Conservation (phyloP, 2,329 filamentous ascomycete genomes). For the Arachnomyces sp. region DNA sequence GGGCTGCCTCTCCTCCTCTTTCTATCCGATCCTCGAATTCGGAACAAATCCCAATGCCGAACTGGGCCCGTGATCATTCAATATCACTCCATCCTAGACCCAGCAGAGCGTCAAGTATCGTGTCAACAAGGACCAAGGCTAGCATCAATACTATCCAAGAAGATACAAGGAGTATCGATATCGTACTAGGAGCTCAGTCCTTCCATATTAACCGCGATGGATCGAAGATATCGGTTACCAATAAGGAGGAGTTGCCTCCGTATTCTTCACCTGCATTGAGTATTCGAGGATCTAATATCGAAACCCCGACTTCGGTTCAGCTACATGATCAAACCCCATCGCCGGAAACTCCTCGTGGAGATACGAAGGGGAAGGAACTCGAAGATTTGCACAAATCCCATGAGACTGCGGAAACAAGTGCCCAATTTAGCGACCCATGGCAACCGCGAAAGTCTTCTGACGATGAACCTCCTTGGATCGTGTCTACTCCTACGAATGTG, state of each 20-base stretch:
- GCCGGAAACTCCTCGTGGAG: neutral
- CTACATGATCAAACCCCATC: neutral
- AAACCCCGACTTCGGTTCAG: too few species aligned
- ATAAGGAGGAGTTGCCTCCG: constrained; percentile 12
- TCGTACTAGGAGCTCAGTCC: constrained; percentile 19
- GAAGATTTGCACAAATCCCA: too few species aligned
- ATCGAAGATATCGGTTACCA: constrained; percentile 18
- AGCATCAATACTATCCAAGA: constrained; percentile 21
- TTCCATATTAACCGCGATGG: constrained; percentile 27
- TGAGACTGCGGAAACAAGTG: too few species aligned
- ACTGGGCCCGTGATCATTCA: neutral
- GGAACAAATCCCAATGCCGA: constrained; percentile 4
- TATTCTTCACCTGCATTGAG: constrained; percentile 10
- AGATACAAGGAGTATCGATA: constrained; percentile 21
- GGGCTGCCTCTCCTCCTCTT: too few species aligned
- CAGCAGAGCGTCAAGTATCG: constrained; percentile 23
- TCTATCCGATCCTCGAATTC: neutral
- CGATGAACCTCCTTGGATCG: too few species aligned
- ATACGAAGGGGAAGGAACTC: too few species aligned
- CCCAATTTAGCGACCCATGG: too few species aligned
- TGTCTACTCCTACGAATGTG: too few species aligned
- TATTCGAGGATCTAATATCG: neutral
- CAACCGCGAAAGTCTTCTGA: too few species aligned
- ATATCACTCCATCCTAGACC: constrained; percentile 9
- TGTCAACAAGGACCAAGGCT: constrained; percentile 22